Evolutionary conservation across 495 filamentous ascomycete species (phyloP).

Genomic region (Neurospora cerealis): DNA sequence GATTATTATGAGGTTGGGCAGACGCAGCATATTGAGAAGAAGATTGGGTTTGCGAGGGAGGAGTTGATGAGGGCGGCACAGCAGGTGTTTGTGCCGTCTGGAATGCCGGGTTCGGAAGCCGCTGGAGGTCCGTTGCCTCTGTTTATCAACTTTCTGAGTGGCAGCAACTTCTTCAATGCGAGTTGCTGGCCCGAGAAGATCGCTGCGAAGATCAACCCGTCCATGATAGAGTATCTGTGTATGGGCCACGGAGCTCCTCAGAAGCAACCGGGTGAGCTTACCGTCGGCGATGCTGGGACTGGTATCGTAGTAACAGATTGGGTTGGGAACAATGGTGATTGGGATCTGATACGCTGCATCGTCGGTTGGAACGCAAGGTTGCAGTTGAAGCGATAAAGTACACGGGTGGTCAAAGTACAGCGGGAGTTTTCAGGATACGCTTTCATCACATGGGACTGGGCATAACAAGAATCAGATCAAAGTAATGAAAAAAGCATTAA

Average conservation of each 20-base stretch:
- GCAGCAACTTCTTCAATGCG: slow-evolving; percentile 85
- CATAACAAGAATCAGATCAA: background rate
- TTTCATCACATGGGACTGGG: background rate
- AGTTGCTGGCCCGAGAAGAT: slow-evolving; percentile 91
- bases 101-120: background rate
- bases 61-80: slow-evolving; percentile 65
- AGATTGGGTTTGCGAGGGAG: slow-evolving; percentile 61
- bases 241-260: slow-evolving; percentile 46
- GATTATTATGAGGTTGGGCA: slow-evolving; percentile 90
- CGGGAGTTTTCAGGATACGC: background rate
- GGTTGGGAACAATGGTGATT: slow-evolving; percentile 83
- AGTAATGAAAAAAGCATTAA: background rate
- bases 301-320: slow-evolving; percentile 90
- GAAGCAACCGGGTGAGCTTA: slow-evolving; percentile 31
- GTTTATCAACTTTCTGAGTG: slow-evolving; percentile 84
- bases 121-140: slow-evolving; percentile 45
- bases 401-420: background rate
- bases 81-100: slow-evolving; percentile 14
- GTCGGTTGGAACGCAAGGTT: slow-evolving; percentile 84
- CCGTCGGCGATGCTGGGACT: slow-evolving; percentile 66
- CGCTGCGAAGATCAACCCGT: slow-evolving; percentile 87
- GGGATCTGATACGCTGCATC: slow-evolving; percentile 84
- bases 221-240: slow-evolving; percentile 70
- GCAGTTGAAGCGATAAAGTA: slow-evolving; percentile 32
- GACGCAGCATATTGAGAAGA: slow-evolving; percentile 63